A percentile compares a stretch with the other conserved stretches of the same genome.
These are phyloP conservation scores for Tubosaeta sp. DNA, from an alignment of 768 basidiomycete genomes.

Conservation along the genomic window DNA sequence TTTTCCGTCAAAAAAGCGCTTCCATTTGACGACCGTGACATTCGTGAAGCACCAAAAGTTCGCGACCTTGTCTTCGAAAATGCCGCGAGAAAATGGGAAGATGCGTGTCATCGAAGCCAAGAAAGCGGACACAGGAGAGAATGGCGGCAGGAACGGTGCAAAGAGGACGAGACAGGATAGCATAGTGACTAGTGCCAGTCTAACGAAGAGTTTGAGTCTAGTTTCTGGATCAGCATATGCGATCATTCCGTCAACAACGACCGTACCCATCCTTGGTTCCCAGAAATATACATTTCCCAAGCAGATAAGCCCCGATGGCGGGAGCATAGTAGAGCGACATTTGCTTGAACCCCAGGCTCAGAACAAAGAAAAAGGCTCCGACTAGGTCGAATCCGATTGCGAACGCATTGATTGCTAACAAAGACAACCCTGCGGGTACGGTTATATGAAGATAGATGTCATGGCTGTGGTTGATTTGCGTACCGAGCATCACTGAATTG, in stretches of 20 bases:
- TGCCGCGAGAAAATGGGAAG: constrained; percentile 86
- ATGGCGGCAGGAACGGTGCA: constrained; percentile 72
- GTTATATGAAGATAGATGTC: background rate
- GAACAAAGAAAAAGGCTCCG: constrained; percentile 76
- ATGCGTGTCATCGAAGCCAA: constrained; percentile 72
- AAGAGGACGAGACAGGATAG: constrained; percentile 68
- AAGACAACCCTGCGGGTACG: constrained; percentile 52
- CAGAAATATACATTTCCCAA: constrained; percentile 85
- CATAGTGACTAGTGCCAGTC: constrained; percentile 59
- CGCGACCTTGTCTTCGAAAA: constrained; percentile 95
- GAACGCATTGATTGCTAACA: constrained; percentile 68
- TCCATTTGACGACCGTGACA: constrained; percentile 79
- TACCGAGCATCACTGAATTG: constrained; percentile 90
- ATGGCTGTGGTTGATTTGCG: constrained; percentile 14
- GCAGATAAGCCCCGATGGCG: constrained; percentile 83
- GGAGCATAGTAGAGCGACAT: constrained; percentile 96
- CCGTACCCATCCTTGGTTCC: constrained; percentile 68
- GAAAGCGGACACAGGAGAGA: constrained; percentile 47
- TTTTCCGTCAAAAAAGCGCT: constrained; percentile 35
- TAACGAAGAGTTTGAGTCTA: constrained; percentile 55
- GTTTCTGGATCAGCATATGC: constrained; percentile 1
- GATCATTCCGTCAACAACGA: background rate
- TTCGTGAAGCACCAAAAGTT: constrained; percentile 98
- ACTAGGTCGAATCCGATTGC: constrained; percentile 62
- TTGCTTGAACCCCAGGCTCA: constrained; percentile 91